phyloP scores from a whole-genome alignment of 352 stramenopile species.

The Phytophthora citricola region DNA sequence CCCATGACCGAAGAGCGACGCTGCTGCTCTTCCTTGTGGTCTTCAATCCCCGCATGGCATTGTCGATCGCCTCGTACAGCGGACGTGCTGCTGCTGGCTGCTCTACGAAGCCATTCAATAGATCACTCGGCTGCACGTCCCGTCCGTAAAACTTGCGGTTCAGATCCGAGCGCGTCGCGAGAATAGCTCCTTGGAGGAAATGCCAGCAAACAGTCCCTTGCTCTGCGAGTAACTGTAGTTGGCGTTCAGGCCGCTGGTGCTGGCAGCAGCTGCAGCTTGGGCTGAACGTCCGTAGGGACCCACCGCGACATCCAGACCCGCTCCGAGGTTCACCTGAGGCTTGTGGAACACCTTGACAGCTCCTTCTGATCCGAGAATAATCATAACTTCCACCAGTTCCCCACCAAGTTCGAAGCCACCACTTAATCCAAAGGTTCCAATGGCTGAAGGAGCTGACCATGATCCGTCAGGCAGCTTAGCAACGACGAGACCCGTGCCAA shows the following conservation, averaged over 20 bases:
- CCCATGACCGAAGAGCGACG: slow-evolving; percentile 61
- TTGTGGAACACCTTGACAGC: slow-evolving; percentile 89
- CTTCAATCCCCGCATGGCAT: slow-evolving; percentile 58
- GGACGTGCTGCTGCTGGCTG: slow-evolving; percentile 53
- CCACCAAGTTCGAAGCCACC: slow-evolving; percentile 87
- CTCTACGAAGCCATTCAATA: slow-evolving; percentile 55
- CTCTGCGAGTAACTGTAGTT: slow-evolving; percentile 94
- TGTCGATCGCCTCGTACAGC: slow-evolving; percentile 69
- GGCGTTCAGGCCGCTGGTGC: slow-evolving; percentile 65
- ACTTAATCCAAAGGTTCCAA: slow-evolving; percentile 87
- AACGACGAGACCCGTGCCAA: slow-evolving; percentile 83
- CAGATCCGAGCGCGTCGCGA: slow-evolving; percentile 78
- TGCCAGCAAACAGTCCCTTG: slow-evolving; percentile 92
- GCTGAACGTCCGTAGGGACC: slow-evolving; percentile 85
- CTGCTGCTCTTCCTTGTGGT: slow-evolving; percentile 47
- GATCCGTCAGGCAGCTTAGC: slow-evolving; percentile 74
- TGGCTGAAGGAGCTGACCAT: slow-evolving; percentile 93
- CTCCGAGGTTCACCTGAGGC: slow-evolving; percentile 86
- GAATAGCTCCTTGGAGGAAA: slow-evolving; percentile 90
- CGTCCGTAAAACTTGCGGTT: slow-evolving; percentile 94
- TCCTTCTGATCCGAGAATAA: slow-evolving; percentile 90
- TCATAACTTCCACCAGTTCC: slow-evolving; percentile 91
- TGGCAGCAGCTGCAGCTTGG: slow-evolving; percentile 68
- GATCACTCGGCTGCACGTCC: slow-evolving; percentile 50
- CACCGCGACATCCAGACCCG: slow-evolving; percentile 84